A percentile compares a stretch with the other conserved stretches of the same genome.
These are phyloP conservation scores for Pythium apleroticum DNA, from an alignment of 352 stramenopile genomes.

Conservation along the genomic window DNA sequence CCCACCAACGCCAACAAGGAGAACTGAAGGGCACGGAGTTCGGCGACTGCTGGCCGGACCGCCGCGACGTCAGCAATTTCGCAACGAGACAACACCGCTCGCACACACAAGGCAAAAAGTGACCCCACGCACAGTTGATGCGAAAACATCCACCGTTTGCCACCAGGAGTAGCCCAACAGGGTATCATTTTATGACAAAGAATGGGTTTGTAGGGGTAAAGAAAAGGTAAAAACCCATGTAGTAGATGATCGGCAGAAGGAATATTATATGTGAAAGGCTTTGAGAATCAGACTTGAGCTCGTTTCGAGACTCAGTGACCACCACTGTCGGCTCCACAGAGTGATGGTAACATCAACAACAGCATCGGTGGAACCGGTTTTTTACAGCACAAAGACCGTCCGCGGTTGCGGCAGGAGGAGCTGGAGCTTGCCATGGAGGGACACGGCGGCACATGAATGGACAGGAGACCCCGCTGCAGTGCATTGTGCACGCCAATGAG, in stretches of 20 bases:
- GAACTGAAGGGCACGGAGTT: constrained; percentile 17
- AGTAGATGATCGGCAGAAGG: background rate
- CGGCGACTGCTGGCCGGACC: constrained; percentile 21
- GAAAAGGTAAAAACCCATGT: no score
- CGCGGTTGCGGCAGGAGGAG: constrained; percentile 1
- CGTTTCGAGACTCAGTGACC: background rate
- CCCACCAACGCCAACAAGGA: background rate
- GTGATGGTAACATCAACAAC: background rate
- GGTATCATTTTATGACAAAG: background rate
- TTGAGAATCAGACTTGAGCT: background rate
- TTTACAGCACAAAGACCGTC: background rate
- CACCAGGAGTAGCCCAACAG: background rate
- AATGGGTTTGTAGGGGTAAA: no score
- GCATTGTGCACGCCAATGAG: no score
- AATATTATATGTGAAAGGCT: background rate
- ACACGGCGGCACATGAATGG: constrained; percentile 1
- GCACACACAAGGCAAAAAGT: constrained; percentile 29
- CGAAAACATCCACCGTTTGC: constrained; percentile 6
- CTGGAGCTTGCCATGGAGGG: no score
- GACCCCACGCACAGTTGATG: constrained; percentile 1
- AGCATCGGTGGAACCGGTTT: background rate
- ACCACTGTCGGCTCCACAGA: background rate
- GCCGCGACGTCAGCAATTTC: background rate
- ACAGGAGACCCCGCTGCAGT: no score
- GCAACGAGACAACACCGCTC: background rate